These are phyloP conservation scores for Vinca minor DNA, from an alignment of 257 asterid species.

Conservation along the genomic window DNA sequence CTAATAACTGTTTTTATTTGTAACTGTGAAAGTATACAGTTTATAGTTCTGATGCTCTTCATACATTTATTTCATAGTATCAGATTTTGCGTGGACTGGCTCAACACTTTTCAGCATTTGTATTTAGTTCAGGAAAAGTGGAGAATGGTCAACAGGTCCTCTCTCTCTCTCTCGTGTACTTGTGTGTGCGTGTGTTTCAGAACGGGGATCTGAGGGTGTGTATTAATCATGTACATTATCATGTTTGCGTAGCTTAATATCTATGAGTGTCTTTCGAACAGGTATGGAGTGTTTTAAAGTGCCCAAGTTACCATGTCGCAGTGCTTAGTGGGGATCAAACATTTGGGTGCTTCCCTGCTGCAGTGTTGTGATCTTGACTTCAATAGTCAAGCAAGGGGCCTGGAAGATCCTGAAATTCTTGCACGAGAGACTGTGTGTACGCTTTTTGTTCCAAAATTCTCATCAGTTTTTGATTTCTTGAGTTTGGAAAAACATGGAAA, in stretches of 20 bases:
- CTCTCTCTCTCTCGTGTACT: conserved; percentile 6
- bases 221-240: neutral
- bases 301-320: conserved; percentile 71
- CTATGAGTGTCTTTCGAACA: conserved; percentile 23
- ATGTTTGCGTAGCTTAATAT: neutral
- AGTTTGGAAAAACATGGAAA: neutral
- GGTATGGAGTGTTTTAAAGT: conserved; percentile 79
- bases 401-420: conserved; percentile 93
- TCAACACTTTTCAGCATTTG: conserved; percentile 11
- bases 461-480: neutral
- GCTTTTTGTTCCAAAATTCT: conserved; percentile 25
- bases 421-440: conserved; percentile 98
- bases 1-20: neutral
- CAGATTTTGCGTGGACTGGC: conserved; percentile 10
- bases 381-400: conserved; percentile 63
- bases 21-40: neutral
- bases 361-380: conserved; percentile 83
- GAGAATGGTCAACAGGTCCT: conserved; percentile 84
- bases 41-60: neutral
- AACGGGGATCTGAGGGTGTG: neutral
- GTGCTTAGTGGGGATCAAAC: conserved; percentile 86
- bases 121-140: conserved; percentile 22
- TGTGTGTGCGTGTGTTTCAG: neutral
- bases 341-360: conserved; percentile 75
- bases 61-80: conserved; percentile 1